Evolutionary conservation across 805 yeast species (phyloP).

Genomic region (Starmerella sp.): DNA sequence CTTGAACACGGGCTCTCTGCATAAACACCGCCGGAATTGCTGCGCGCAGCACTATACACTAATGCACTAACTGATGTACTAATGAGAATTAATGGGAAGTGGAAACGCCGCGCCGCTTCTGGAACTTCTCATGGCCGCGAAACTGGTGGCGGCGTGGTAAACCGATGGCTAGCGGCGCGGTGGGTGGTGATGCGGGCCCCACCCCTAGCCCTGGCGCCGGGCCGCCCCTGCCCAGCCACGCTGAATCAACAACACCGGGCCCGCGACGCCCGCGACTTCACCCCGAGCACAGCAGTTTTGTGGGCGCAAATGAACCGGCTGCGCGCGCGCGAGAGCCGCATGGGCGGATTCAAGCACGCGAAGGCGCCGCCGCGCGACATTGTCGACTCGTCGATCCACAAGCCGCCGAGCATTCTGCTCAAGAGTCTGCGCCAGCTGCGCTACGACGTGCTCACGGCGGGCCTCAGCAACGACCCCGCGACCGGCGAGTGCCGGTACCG

Average conservation of each 20-base stretch:
- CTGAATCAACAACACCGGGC: not conserved
- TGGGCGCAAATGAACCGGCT: constrained; percentile 2
- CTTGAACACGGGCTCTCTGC: no score
- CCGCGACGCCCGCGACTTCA: not conserved
- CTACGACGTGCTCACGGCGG: constrained; percentile 41
- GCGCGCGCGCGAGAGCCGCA: constrained; percentile 9
- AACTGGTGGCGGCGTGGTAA: no score
- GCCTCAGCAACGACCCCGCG: constrained; percentile 23
- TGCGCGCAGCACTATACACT: no score
- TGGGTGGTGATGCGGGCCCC: no score
- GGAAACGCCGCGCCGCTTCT: no score
- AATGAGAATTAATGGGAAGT: no score
- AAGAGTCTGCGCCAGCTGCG: constrained; percentile 45
- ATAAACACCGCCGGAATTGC: no score
- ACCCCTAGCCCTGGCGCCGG: not conserved
- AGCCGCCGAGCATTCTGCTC: constrained; percentile 34
- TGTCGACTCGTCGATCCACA: constrained; percentile 38
- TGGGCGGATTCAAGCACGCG: not conserved
- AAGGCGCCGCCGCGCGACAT: constrained; percentile 30
- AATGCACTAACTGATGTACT: no score
- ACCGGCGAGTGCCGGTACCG: constrained; percentile 50
- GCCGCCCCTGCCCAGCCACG: constrained; percentile 1
- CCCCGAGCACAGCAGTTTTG: not conserved
- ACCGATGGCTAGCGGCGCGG: no score
- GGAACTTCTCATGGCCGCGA: no score